A percentile compares a stretch with the other conserved stretches of the same genome.
Evolutionary conservation across 768 basidiomycete species (phyloP).

Genomic region (Tubosaeta sp.): DNA sequence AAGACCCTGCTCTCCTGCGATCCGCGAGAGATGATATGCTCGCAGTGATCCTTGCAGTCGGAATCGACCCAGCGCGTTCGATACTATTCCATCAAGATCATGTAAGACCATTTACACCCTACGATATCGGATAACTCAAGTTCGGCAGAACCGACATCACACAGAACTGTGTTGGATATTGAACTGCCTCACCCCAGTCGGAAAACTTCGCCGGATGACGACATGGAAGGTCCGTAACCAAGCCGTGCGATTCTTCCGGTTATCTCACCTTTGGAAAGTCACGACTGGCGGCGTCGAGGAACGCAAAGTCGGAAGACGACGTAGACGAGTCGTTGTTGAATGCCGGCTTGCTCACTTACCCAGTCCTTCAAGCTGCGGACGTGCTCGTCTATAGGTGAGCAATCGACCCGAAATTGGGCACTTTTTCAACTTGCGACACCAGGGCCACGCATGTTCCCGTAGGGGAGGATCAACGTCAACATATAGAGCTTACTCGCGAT

Average conservation of each 20-base stretch:
- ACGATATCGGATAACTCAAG: background rate
- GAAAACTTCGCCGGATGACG: conserved; percentile 85
- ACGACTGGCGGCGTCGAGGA: conserved; percentile 68
- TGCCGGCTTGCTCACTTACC: conserved; percentile 86
- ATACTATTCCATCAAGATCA: conserved; percentile 87
- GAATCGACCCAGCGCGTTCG: conserved; percentile 72
- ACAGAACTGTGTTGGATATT: conserved; percentile 88
- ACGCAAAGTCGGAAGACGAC: conserved; percentile 70
- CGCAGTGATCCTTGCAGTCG: conserved; percentile 79
- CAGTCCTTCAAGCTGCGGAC: conserved; percentile 91
- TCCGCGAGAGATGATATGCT: conserved; percentile 71
- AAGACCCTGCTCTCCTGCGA: conserved; percentile 63
- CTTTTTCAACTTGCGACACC: background rate
- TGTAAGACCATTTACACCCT: conserved; percentile 38
- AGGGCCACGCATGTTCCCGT: conserved; percentile 94
- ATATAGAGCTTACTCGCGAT: conserved; percentile 84
- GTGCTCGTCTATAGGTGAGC: conserved; percentile 78
- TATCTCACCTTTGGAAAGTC: conserved; percentile 42
- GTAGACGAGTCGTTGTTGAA: conserved; percentile 81
- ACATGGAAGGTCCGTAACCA: conserved; percentile 79
- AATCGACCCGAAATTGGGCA: background rate
- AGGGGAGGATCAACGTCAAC: conserved; percentile 94
- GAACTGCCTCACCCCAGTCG: conserved; percentile 79
- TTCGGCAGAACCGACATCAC: conserved; percentile 69
- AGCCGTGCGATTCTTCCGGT: background rate